Conservation (phyloP, 805 yeast species). For the Teunomyces cretensis region DNA sequence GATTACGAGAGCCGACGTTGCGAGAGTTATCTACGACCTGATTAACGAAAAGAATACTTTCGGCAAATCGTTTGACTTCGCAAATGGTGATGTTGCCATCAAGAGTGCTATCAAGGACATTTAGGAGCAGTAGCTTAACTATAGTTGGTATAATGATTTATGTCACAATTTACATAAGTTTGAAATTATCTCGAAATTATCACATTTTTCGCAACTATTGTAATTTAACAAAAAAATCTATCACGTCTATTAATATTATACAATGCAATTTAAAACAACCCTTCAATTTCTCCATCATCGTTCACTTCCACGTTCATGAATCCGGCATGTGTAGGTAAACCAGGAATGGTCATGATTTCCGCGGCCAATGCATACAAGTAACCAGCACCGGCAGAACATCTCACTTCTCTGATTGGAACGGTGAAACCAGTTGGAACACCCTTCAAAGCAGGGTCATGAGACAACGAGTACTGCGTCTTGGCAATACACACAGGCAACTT, state of each 20-base stretch:
- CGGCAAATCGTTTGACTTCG: constrained; percentile 44
- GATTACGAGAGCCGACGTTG: constrained; percentile 57
- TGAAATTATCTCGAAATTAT: too few relatives aligned
- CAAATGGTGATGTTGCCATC: constrained; percentile 39
- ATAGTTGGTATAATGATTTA: too few relatives aligned
- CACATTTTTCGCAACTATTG: neutral
- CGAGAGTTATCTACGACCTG: constrained; percentile 40
- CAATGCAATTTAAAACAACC: constrained; percentile 62
- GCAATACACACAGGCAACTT: constrained; percentile 95
- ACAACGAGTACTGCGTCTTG: constrained; percentile 93
- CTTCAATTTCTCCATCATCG: constrained; percentile 88
- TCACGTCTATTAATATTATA: constrained; percentile 5
- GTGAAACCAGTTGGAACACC: constrained; percentile 95
- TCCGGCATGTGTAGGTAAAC: constrained; percentile 93
- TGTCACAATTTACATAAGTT: too few relatives aligned
- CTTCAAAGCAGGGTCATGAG: constrained; percentile 89
- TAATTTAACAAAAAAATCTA: neutral
- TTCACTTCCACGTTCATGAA: constrained; percentile 96
- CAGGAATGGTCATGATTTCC: constrained; percentile 96
- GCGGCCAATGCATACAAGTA: constrained; percentile 95
- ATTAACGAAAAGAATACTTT: constrained; percentile 37
- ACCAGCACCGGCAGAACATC: constrained; percentile 95
- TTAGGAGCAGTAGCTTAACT: neutral
- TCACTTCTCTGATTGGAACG: constrained; percentile 91
- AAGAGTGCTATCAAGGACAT: neutral